phyloP scores from a whole-genome alignment of 768 basidiomycete genomes.

The Tricholoma furcatifolium region DNA sequence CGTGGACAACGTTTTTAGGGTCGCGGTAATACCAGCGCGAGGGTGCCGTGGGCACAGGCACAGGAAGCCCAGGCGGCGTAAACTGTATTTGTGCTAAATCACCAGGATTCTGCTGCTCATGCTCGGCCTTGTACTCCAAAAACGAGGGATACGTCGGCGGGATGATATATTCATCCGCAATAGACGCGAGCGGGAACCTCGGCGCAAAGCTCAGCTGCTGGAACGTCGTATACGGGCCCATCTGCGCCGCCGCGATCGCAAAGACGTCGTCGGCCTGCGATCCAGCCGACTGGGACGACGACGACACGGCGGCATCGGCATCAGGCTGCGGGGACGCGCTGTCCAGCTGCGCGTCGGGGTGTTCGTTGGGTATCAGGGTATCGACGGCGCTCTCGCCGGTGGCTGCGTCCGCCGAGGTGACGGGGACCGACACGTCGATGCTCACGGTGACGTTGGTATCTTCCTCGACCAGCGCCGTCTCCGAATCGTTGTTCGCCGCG shows the following conservation, averaged over 20 bases:
- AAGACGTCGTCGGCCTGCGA: conserved; percentile 65
- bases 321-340: conserved; percentile 32
- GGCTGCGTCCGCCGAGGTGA: conserved; percentile 32
- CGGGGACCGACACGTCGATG: conserved; percentile 57
- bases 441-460: conserved; percentile 60
- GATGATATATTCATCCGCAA: conserved; percentile 89
- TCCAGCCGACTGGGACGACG: no score
- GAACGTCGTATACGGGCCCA: conserved; percentile 88
- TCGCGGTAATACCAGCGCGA: conserved; percentile 83
- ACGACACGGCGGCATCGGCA: conserved; percentile 27
- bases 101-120: conserved; percentile 55
- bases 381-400: conserved; percentile 31
- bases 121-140: conserved; percentile 61
- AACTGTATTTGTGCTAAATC: conserved; percentile 66
- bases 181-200: conserved; percentile 81
- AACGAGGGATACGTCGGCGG: conserved; percentile 87
- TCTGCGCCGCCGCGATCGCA: conserved; percentile 64
- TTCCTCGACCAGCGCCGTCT: conserved; percentile 45
- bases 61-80: conserved; percentile 76
- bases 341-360: conserved; percentile 37
- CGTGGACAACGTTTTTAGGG: conserved; percentile 77
- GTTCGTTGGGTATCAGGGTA: conserved; percentile 40
- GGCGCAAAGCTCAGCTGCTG: conserved; percentile 87
- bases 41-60: conserved; percentile 65
- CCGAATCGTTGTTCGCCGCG: conserved; percentile 43